Percentiles rank a stretch among this genome's conserved stretches.
phyloP scores from a whole-genome alignment of 176 grass and related monocot genomes.

The Oryza meyeriana region DNA sequence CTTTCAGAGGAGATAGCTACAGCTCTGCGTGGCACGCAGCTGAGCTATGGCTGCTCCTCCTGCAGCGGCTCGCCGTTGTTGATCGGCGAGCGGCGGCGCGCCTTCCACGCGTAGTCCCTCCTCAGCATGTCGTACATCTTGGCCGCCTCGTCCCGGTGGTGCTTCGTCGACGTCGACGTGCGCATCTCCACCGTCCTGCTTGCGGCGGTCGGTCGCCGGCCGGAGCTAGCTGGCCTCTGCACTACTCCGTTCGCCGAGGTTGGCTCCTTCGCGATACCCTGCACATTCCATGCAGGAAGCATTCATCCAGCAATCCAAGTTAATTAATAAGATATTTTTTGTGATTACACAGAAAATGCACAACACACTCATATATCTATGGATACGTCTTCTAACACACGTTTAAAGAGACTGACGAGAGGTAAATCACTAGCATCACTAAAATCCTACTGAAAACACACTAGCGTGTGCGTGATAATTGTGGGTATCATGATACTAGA shows the following conservation, averaged over 20 bases:
- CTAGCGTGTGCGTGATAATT: too few species aligned
- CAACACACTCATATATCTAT: too few species aligned
- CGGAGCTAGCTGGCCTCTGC: not conserved
- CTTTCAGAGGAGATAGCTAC: not conserved
- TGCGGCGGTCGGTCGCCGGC: not conserved
- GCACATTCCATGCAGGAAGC: not conserved
- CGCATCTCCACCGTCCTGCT: constrained; percentile 3
- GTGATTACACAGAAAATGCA: too few species aligned
- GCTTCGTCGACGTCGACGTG: not conserved
- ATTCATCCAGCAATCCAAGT: not conserved
- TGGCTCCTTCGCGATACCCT: not conserved
- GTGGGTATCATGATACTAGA: too few species aligned
- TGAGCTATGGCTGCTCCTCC: constrained; percentile 43
- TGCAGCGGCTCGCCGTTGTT: constrained; percentile 52
- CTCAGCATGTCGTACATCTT: constrained; percentile 56
- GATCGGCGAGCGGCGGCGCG: constrained; percentile 41
- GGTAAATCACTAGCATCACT: too few species aligned
- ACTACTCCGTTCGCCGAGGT: constrained; percentile 5
- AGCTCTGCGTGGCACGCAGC: too few species aligned
- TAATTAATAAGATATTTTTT: not conserved
- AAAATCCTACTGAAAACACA: too few species aligned
- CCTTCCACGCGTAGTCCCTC: constrained; percentile 37
- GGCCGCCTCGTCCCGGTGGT: not conserved
- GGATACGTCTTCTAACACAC: too few species aligned
- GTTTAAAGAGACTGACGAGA: too few species aligned